A percentile compares a stretch with the other conserved stretches of the same genome.
Evolutionary conservation across 345 rosid genomes (phyloP).

Genomic region (Acer campestre): DNA sequence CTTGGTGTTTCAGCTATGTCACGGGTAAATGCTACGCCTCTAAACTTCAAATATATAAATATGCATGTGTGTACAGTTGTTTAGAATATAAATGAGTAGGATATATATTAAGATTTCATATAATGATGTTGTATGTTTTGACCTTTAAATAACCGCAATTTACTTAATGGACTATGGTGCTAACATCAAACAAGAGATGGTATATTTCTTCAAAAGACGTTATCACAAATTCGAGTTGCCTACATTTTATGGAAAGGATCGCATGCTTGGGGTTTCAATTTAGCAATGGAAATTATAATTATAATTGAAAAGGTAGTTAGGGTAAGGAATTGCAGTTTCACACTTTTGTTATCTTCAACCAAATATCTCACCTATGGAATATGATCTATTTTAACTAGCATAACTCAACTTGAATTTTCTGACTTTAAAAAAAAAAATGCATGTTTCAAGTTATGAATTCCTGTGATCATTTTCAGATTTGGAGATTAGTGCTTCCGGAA

Average conservation of each 20-base stretch:
- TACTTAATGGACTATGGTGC: not conserved
- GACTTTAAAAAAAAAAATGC: not conserved
- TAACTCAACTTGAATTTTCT: not conserved
- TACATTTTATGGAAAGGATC: not conserved
- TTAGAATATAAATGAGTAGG: not conserved
- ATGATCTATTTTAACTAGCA: not conserved
- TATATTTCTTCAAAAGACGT: not conserved
- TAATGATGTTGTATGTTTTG: not conserved
- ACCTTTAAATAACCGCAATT: not conserved
- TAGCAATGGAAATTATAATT: not conserved
- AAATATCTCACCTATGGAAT: not conserved
- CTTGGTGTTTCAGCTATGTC: conserved; percentile 99
- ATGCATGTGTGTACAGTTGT: not conserved
- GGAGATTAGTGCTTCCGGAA: not conserved
- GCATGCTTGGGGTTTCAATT: not conserved
- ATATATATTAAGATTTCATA: not conserved
- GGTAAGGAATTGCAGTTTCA: not conserved
- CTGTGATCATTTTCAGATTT: not conserved
- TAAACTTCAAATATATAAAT: conserved; percentile 13
- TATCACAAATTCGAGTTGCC: not conserved
- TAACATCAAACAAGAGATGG: not conserved
- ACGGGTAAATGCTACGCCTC: conserved; percentile 54
- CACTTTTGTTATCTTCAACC: not conserved
- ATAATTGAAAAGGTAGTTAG: not conserved
- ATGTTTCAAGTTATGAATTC: not conserved